Evolutionary conservation across 208 protist genomes (phyloP), one percentile per base, ranked within the genome.

Genomic region (Lotmaria passim): DNA sequence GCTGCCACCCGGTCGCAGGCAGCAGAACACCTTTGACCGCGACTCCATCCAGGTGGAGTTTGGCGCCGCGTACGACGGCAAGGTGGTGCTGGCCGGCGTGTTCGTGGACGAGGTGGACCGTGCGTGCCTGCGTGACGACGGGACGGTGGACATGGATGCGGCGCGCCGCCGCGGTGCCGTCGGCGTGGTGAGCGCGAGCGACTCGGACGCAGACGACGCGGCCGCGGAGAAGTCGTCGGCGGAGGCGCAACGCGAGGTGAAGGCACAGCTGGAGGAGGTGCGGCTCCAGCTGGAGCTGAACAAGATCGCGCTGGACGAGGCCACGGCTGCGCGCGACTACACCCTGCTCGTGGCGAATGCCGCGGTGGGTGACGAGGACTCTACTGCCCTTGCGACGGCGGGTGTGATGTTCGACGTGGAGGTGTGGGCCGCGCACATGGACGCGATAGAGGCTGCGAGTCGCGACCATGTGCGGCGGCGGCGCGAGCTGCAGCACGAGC

Each of bases 31-130:
- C 30, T 69, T 69, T 11, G 69, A 75, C 28, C 44, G 44, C 12
- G 69, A 75, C 69, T 75, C 69, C 44, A 30, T 75, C 30, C 69
- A 75, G 53, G 69, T 75, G 17, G 69, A 69, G 44, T 75, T 75
- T 15, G 69, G 69, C 24, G 61, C 51, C 3, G 52, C 60, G 8
- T 69, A 64, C 33, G 61, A 75, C 43, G 60, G 61, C 21, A 68
- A 64, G 24, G 53, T 75, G 3, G 34, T 75, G 2, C 53, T 75
- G 39, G 52, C 69, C 7, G 61, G 69, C 7, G 69, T 75, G 33
- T 30, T 69, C 21, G 53, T 75, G 15, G 69, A 75, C 43, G 61
- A 68, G 36, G 61, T 75, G 23, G 51, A 75, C 7, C 11, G 21
- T 15, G 31, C n/a, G 23, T 69, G 69, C 46, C 46, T 75, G 61